These are phyloP conservation scores for Geotrichum ghanense DNA, from an alignment of 805 yeast genomes.

Conservation along the genomic window DNA sequence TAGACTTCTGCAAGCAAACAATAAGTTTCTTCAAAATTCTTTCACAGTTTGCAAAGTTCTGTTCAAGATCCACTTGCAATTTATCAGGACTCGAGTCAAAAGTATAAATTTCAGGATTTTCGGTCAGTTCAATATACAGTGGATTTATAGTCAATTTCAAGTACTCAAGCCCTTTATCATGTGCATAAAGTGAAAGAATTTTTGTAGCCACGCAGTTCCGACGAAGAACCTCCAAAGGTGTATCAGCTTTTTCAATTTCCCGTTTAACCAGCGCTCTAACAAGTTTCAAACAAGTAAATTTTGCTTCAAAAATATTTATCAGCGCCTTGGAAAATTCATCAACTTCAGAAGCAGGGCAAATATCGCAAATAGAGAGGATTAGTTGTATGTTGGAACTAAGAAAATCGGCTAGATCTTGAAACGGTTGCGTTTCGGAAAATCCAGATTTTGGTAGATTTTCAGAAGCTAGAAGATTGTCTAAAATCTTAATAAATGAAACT, in stretches of 20 bases:
- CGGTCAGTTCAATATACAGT: constrained; percentile 41
- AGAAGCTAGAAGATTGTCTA: constrained; percentile 45
- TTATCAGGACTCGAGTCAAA: constrained; percentile 40
- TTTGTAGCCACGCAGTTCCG: constrained; percentile 77
- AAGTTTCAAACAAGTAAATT: constrained; percentile 25
- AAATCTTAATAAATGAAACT: constrained; percentile 65
- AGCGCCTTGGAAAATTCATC: constrained; percentile 60
- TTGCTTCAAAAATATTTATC: constrained; percentile 40
- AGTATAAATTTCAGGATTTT: constrained; percentile 30
- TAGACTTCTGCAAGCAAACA: constrained; percentile 41
- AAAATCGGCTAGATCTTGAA: constrained; percentile 14
- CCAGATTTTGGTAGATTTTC: constrained; percentile 22
- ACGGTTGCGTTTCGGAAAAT: constrained; percentile 11
- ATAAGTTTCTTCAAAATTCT: constrained; percentile 45
- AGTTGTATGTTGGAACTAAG: constrained; percentile 23
- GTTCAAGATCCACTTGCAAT: constrained; percentile 19
- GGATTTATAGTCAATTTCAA: constrained; percentile 43
- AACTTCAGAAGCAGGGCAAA: constrained; percentile 59
- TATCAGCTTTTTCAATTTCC: constrained; percentile 49
- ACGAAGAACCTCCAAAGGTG: constrained; percentile 64
- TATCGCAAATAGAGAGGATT: constrained; percentile 41
- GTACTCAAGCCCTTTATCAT: constrained; percentile 52
- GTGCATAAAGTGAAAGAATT: constrained; percentile 58
- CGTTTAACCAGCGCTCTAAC: constrained; percentile 44
- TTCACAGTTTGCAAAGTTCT: constrained; percentile 38